These are phyloP conservation scores for Sapria himalayana DNA, from an alignment of 345 rosid genomes.

Conservation along the genomic window DNA sequence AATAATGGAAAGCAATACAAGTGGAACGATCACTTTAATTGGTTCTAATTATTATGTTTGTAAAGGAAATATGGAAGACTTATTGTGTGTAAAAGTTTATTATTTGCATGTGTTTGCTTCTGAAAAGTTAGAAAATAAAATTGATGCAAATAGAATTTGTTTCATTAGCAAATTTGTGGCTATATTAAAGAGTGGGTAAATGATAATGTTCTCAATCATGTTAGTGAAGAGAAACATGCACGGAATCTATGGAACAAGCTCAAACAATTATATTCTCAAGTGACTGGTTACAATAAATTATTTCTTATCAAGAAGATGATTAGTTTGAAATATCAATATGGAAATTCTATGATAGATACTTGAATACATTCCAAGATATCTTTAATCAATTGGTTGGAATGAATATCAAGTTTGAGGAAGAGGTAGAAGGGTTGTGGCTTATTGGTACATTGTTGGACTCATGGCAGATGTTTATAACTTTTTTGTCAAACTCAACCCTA, in stretches of 20 bases:
- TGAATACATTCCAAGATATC: slow-evolving; percentile 1
- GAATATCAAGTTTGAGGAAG: no score
- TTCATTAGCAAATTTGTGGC: background rate
- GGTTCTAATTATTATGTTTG: background rate
- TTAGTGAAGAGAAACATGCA: no score
- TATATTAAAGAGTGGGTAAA: background rate
- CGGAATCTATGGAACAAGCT: background rate
- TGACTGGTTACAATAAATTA: no score
- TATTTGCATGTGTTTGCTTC: background rate
- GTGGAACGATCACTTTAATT: background rate
- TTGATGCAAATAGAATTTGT: background rate
- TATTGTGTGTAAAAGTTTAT: background rate
- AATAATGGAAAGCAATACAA: background rate
- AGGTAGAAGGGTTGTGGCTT: no score
- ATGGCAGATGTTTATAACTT: background rate
- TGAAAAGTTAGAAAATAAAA: no score
- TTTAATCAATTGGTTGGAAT: no score
- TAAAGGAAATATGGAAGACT: background rate
- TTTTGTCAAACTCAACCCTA: background rate
- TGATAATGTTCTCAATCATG: no score
- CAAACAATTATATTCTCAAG: background rate
- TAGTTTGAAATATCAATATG: background rate
- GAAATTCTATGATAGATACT: background rate
- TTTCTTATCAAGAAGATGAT: background rate
- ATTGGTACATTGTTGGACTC: background rate